phyloP scores from a whole-genome alignment of 345 rosid species.

The Adansonia digitata region DNA sequence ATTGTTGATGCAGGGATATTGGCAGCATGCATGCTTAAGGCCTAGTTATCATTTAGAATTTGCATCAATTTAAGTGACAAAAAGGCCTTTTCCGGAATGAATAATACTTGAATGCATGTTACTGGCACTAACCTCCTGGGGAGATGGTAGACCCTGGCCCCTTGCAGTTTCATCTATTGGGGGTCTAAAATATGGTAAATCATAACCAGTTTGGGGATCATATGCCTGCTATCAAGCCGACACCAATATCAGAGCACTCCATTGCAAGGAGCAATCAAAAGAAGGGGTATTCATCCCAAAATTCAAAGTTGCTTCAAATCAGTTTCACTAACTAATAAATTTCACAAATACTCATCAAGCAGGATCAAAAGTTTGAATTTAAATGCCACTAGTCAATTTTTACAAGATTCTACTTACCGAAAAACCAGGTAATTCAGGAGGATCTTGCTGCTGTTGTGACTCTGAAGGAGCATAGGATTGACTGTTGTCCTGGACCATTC shows the following conservation, averaged over 20 bases:
- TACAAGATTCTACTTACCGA: constrained; percentile 42
- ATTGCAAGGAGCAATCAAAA: background rate
- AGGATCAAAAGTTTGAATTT: background rate
- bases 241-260: constrained; percentile 6
- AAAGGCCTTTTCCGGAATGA: background rate
- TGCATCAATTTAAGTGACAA: background rate
- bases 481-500: constrained; percentile 44
- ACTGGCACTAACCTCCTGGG: constrained; percentile 58
- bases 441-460: constrained; percentile 55
- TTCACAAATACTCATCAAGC: background rate
- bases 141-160: constrained; percentile 57
- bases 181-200: constrained; percentile 64
- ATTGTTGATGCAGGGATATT: constrained; percentile 54
- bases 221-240: constrained; percentile 43
- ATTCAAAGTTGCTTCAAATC: background rate
- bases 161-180: constrained; percentile 52
- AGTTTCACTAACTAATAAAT: background rate
- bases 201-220: constrained; percentile 60
- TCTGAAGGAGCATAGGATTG: constrained; percentile 52
- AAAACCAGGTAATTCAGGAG: constrained; percentile 50
- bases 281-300: background rate
- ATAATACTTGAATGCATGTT: background rate
- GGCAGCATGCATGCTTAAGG: constrained; percentile 35
- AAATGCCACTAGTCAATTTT: background rate
- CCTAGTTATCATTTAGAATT: constrained; percentile 26